Evolutionary conservation across 2,329 filamentous ascomycete genomes (phyloP), one percentile per base, ranked within the genome.

Genomic region (Neonectria sp.): DNA sequence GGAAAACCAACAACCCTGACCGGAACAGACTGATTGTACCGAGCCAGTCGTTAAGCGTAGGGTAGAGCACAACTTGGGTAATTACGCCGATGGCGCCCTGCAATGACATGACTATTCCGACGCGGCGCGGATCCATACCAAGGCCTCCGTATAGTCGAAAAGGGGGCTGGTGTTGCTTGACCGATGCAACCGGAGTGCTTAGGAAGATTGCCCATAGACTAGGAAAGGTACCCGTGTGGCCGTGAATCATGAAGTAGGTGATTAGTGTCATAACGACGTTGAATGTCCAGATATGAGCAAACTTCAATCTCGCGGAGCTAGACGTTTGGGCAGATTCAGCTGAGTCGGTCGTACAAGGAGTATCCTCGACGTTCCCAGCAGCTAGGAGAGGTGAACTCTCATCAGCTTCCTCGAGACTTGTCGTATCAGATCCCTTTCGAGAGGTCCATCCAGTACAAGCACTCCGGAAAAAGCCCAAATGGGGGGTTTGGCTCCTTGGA

Each of bases 171-270:
- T 29, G 46, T 17, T 49, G 25, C 15, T 29, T 29, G 13, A 17
- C 15, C n/a, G 46, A 49, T 6, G 46, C 13, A 29, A 29, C 25
- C 6, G 46, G 46, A 29, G 46, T 49, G 25, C 46, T 49, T 3
- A 49, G 25, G 15, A 49, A 49, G 12, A 49, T 49, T 29, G 46
- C 25, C 46, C 46, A 49, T 29, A 49, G 15, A 29, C 46, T 49
- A 29, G 46, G 46, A 49, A 49, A 49, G 25, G 46, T 15, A 13
- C 46, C 25, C 2, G 25, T 49, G 25, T 49, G 46, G 4, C 46
- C 46, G 25, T 49, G 46, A 25, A 49, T 29, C 24, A 49, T 27
- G 25, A 49, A 49, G 46, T 43, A 43, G 40, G 40, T 43, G 6
- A 43, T 21, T 21, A 43, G n/a, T 21, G 40, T 43, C n/a, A 43